These are phyloP conservation scores for Candida sp. DNA, from an alignment of 1,139 yeast genomes.

Conservation along the genomic window DNA sequence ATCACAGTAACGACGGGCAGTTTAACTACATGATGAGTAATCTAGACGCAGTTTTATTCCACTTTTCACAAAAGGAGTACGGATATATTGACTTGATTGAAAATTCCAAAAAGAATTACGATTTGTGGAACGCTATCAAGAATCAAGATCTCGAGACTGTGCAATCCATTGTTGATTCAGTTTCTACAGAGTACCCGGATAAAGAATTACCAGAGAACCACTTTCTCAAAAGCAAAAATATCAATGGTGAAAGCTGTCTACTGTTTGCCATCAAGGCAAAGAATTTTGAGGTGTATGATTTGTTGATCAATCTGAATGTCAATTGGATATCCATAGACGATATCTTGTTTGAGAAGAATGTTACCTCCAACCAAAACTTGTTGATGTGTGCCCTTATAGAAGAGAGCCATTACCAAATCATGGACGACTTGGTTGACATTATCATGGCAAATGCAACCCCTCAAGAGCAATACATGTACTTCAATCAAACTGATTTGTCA, in stretches of 20 bases:
- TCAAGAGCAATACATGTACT: constrained; percentile 51
- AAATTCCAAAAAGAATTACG: constrained; percentile 51
- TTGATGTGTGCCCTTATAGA: constrained; percentile 63
- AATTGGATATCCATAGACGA: constrained; percentile 67
- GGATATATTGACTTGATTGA: constrained; percentile 43
- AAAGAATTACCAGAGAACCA: constrained; percentile 37
- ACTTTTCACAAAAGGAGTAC: constrained; percentile 44
- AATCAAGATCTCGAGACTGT: constrained; percentile 29
- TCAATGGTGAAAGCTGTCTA: constrained; percentile 70
- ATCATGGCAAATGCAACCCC: constrained; percentile 45
- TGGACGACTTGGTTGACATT: constrained; percentile 51
- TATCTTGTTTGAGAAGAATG: constrained; percentile 63
- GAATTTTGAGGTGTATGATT: constrained; percentile 46
- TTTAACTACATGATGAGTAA: constrained; percentile 63
- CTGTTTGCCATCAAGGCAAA: constrained; percentile 54
- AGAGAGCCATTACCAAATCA: constrained; percentile 49
- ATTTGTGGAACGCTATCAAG: constrained; percentile 60
- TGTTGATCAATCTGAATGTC: constrained; percentile 46
- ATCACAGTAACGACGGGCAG: constrained; percentile 36
- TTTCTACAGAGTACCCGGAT: constrained; percentile 21
- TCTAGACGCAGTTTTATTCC: constrained; percentile 79
- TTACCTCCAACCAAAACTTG: constrained; percentile 53
- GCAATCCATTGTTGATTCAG: constrained; percentile 21
- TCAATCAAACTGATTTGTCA: constrained; percentile 52
- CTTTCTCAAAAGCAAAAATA: constrained; percentile 55